A percentile compares a stretch with the other conserved stretches of the same genome.
Conservation (phyloP, 306 rosid species). For the Sindora glabra region DNA sequence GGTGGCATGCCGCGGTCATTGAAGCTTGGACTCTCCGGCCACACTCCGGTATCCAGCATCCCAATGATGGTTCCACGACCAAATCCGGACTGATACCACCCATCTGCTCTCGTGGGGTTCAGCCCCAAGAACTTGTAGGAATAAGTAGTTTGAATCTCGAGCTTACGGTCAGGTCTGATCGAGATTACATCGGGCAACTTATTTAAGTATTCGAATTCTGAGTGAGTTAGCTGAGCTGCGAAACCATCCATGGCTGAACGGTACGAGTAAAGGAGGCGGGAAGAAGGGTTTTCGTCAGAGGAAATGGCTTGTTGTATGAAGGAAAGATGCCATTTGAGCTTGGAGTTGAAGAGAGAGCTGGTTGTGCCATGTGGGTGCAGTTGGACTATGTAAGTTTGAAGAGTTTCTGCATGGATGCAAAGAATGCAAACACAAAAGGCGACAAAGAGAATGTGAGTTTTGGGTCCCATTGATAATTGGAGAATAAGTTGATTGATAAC, state of each 20-base stretch:
- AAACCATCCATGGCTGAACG: constrained; percentile 80
- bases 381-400: constrained; percentile 77
- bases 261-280: constrained; percentile 86
- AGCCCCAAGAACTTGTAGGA: constrained; percentile 86
- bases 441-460: constrained; percentile 27
- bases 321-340: constrained; percentile 72
- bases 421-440: constrained; percentile 24
- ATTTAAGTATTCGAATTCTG: constrained; percentile 51
- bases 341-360: constrained; percentile 46
- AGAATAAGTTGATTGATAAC: constrained; percentile 17
- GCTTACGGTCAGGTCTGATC: constrained; percentile 43
- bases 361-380: constrained; percentile 56
- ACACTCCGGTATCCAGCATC: constrained; percentile 83
- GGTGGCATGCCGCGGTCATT: constrained; percentile 64
- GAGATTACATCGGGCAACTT: constrained; percentile 64
- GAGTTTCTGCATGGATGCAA: constrained; percentile 43
- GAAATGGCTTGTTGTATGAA: constrained; percentile 47
- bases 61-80: constrained; percentile 79
- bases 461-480: constrained; percentile 42
- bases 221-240: constrained; percentile 62
- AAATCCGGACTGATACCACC: constrained; percentile 60
- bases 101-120: constrained; percentile 29
- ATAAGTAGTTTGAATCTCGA: constrained; percentile 69
- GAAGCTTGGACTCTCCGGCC: constrained; percentile 95
- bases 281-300: constrained; percentile 43